These are phyloP conservation scores for Fusarium nodosum DNA, from an alignment of 2,329 filamentous ascomycete genomes.

Conservation along the genomic window DNA sequence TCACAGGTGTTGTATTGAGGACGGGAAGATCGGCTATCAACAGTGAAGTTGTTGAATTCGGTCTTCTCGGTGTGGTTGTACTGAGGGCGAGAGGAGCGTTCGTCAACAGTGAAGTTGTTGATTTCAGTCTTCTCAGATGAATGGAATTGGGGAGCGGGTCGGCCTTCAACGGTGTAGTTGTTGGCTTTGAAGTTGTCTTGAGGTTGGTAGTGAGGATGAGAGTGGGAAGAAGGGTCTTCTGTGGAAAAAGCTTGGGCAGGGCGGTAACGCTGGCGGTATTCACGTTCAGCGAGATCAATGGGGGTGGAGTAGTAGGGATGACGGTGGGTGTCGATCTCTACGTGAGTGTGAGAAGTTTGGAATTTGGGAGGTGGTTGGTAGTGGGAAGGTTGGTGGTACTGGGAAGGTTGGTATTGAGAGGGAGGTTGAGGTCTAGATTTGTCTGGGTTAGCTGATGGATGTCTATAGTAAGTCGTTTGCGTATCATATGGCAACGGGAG, in stretches of 20 bases:
- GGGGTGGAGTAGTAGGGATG: conserved; percentile 63
- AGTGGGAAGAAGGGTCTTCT: conserved; percentile 53
- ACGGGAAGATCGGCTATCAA: conserved; percentile 36
- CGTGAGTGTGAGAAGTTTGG: conserved; percentile 69
- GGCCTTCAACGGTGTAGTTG: conserved; percentile 47
- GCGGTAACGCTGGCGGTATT: conserved; percentile 74
- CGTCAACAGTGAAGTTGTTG: conserved; percentile 52
- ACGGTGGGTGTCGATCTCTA: conserved; percentile 72
- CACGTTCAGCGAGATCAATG: conserved; percentile 75
- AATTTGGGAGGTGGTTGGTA: conserved; percentile 60
- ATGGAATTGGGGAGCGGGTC: conserved; percentile 40
- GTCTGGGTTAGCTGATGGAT: conserved; percentile 51
- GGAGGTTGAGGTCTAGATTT: conserved; percentile 55
- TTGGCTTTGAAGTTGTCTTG: conserved; percentile 42
- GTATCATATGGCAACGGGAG: conserved; percentile 52
- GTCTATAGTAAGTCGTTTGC: conserved; percentile 50
- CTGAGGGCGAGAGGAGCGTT: conserved; percentile 37
- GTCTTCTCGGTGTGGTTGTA: conserved; percentile 38
- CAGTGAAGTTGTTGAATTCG: conserved; percentile 37
- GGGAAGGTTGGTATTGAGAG: conserved; percentile 59
- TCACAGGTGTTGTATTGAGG: conserved; percentile 41
- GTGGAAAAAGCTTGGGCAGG: conserved; percentile 58
- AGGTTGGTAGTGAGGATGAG: conserved; percentile 52
- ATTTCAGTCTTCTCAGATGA: conserved; percentile 46
- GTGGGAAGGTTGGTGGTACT: conserved; percentile 56